A percentile compares a stretch with the other conserved stretches of the same genome.
Conservation (phyloP, 768 basidiomycete species). For the Trametes cingulata region DNA sequence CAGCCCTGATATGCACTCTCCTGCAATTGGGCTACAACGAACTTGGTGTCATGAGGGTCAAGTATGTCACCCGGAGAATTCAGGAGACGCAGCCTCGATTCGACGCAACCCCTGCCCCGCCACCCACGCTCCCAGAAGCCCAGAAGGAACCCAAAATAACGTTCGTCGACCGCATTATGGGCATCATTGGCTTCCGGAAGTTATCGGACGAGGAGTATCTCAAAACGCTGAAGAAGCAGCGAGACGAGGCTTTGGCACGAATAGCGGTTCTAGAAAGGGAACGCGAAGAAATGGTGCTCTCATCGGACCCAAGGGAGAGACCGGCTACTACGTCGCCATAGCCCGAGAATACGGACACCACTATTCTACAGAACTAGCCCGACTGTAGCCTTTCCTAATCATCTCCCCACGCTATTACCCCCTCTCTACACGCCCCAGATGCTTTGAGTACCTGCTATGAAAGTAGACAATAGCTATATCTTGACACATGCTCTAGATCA, state of each 20-base stretch:
- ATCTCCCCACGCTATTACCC: too few relatives aligned
- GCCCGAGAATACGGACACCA: too few relatives aligned
- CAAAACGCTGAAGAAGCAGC: conserved; percentile 53
- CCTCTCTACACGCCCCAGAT: too few relatives aligned
- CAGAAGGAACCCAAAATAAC: conserved; percentile 22
- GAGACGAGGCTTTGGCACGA: conserved; percentile 52
- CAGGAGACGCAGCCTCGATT: conserved; percentile 5
- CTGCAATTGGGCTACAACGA: conserved; percentile 77
- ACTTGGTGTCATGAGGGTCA: conserved; percentile 57
- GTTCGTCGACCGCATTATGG: conserved; percentile 43
- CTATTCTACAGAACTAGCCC: too few relatives aligned
- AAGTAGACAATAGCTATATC: background rate
- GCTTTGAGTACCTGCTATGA: too few relatives aligned
- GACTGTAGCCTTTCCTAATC: too few relatives aligned
- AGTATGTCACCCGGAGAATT: conserved; percentile 48
- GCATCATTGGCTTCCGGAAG: conserved; percentile 50
- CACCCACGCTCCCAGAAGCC: background rate
- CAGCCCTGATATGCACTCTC: conserved; percentile 54
- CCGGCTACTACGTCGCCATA: background rate
- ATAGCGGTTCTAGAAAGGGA: conserved; percentile 59
- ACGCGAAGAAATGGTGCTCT: conserved; percentile 2
- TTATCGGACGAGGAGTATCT: conserved; percentile 78
- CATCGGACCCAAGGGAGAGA: background rate
- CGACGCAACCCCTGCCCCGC: background rate
- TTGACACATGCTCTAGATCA: background rate